Conservation (phyloP, 1,139 yeast genomes). For the Nakaseomyces bracarensis region DNA sequence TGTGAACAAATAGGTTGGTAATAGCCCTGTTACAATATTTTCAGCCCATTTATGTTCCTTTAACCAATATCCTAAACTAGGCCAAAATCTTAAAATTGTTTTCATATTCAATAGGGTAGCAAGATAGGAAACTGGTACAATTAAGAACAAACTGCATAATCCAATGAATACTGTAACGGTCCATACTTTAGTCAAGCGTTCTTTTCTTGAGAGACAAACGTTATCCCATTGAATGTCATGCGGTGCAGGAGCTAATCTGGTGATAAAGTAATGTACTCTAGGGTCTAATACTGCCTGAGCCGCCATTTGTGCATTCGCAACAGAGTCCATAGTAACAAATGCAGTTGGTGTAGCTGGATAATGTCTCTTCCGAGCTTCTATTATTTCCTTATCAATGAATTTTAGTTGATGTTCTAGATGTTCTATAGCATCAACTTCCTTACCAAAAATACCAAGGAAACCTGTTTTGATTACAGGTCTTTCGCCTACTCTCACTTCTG, state of each 20-base stretch:
- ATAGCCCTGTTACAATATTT: constrained; percentile 61
- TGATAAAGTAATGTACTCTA: constrained; percentile 60
- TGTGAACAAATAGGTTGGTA: constrained; percentile 70
- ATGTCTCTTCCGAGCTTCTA: constrained; percentile 48
- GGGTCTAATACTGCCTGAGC: constrained; percentile 79
- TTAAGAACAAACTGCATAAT: constrained; percentile 52
- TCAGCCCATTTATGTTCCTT: constrained; percentile 59
- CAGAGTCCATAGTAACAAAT: constrained; percentile 74
- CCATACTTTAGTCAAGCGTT: constrained; percentile 49
- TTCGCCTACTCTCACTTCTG: constrained; percentile 23
- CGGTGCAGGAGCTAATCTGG: constrained; percentile 72
- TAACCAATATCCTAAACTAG: constrained; percentile 53
- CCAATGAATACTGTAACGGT: constrained; percentile 55
- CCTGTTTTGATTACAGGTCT: constrained; percentile 51
- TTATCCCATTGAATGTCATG: constrained; percentile 73
- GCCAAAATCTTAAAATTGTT: constrained; percentile 67
- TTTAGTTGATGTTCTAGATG: constrained; percentile 51
- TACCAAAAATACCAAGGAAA: constrained; percentile 44
- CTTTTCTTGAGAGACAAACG: constrained; percentile 50
- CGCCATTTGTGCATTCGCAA: constrained; percentile 79
- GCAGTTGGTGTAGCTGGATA: constrained; percentile 70
- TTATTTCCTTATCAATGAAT: constrained; percentile 53
- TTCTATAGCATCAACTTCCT: constrained; percentile 55
- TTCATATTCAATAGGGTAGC: constrained; percentile 66
- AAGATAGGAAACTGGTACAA: constrained; percentile 64